Conservation (phyloP, 768 basidiomycete species). For the Tricholoma sp. region DNA sequence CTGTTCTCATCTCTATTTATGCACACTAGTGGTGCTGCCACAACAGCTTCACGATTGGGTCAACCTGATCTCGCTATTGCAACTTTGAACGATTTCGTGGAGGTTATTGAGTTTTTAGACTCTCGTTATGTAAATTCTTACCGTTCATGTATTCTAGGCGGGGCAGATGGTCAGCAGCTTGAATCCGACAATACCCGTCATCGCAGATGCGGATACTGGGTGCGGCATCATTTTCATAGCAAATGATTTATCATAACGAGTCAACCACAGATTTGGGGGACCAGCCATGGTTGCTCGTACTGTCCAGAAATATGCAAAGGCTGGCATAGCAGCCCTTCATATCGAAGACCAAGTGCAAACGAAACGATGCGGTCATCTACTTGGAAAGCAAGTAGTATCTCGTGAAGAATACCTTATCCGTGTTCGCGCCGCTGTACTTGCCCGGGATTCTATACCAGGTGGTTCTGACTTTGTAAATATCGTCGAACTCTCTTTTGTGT, state of each 20-base stretch:
- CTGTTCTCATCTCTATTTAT: not conserved
- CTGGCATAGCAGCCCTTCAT: slow-evolving; percentile 73
- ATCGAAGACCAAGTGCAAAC: slow-evolving; percentile 84
- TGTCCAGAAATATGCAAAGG: slow-evolving; percentile 61
- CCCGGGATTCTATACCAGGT: slow-evolving; percentile 71
- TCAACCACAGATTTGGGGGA: slow-evolving; percentile 50
- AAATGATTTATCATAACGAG: not conserved
- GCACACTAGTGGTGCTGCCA: slow-evolving; percentile 59
- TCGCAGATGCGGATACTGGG: slow-evolving; percentile 81
- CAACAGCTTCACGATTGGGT: slow-evolving; percentile 73
- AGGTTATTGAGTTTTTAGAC: slow-evolving; percentile 26
- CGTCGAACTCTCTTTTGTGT: not conserved
- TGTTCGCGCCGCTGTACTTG: slow-evolving; percentile 72
- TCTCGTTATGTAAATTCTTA: not conserved
- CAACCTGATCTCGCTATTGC: slow-evolving; percentile 79
- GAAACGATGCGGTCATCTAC: slow-evolving; percentile 74
- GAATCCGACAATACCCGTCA: slow-evolving; percentile 61
- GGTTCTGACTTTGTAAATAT: slow-evolving; percentile 61
- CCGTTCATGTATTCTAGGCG: slow-evolving; percentile 28
- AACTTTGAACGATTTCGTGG: slow-evolving; percentile 72
- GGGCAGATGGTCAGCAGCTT: slow-evolving; percentile 69
- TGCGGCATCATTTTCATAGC: slow-evolving; percentile 18
- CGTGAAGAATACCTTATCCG: slow-evolving; percentile 71
- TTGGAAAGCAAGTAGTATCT: slow-evolving; percentile 80
- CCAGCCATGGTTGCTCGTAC: slow-evolving; percentile 74